Evolutionary conservation across 305 asterid genomes (phyloP).

Genomic region (Fraxinus paxiana): DNA sequence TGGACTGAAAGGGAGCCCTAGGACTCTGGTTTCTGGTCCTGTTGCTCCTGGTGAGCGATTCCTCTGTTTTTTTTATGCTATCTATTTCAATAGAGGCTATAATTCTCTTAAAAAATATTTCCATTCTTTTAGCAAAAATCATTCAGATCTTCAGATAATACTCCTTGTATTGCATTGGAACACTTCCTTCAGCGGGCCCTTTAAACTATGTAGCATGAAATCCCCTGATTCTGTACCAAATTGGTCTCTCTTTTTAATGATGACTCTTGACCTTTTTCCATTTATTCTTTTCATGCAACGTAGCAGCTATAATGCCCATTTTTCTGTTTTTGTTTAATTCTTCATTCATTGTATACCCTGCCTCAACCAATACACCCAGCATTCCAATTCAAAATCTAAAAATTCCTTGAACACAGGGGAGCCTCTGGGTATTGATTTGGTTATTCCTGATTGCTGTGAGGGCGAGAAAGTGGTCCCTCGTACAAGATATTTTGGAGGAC

Average conservation of each 20-base stretch:
- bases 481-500: conserved; percentile 79
- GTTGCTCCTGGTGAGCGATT: conserved; percentile 71
- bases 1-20: conserved; percentile 67
- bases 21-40: conserved; percentile 55
- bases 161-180: background rate
- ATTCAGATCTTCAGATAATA: background rate
- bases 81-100: background rate
- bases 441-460: conserved; percentile 78
- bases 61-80: conserved; percentile 9
- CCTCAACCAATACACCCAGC: conserved; percentile 3
- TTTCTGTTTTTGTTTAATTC: background rate
- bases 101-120: background rate
- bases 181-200: background rate
- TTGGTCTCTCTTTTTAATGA: background rate
- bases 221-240: conserved; percentile 1
- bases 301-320: background rate
- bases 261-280: background rate
- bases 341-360: conserved; percentile 6
- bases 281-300: background rate
- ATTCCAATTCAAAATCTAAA: conserved; percentile 24
- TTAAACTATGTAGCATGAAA: background rate
- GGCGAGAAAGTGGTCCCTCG: conserved; percentile 73
- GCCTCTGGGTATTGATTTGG: conserved; percentile 69
- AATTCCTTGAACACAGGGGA: conserved; percentile 54
- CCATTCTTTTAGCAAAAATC: background rate